phyloP scores from a whole-genome alignment of 805 yeast genomes.

The Saturnispora dispora region DNA sequence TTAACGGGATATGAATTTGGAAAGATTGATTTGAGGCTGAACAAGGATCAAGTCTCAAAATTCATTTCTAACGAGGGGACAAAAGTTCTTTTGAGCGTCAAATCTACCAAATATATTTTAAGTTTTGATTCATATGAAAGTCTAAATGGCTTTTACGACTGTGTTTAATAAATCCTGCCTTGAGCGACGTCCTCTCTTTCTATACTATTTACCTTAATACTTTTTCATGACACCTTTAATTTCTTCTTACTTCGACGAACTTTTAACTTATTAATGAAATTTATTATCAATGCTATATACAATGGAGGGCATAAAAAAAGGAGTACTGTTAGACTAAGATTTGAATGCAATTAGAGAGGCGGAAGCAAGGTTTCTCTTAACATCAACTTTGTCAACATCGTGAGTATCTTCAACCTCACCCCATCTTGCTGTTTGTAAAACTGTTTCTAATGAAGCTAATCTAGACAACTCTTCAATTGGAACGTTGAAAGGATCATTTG shows the following conservation, averaged over 20 bases:
- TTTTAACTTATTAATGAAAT: too few species aligned
- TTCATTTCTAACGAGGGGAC: background rate
- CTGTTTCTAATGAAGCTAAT: slow-evolving; percentile 72
- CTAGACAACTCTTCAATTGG: slow-evolving; percentile 64
- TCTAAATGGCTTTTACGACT: slow-evolving; percentile 3
- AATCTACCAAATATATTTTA: slow-evolving; percentile 6
- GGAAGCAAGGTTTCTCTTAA: slow-evolving; percentile 71
- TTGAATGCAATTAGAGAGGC: slow-evolving; percentile 51
- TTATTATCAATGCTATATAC: background rate
- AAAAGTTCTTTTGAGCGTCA: slow-evolving; percentile 3
- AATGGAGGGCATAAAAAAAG: background rate
- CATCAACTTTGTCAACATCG: slow-evolving; percentile 90
- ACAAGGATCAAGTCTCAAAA: background rate
- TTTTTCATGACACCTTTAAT: background rate
- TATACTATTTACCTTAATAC: background rate
- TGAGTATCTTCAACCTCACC: slow-evolving; percentile 99
- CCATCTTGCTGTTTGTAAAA: slow-evolving; percentile 84
- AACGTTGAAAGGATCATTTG: slow-evolving; percentile 25
- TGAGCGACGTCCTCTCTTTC: background rate
- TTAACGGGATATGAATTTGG: slow-evolving; percentile 15
- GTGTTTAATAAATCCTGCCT: background rate
- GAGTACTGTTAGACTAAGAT: background rate
- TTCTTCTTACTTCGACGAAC: background rate
- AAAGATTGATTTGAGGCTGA: slow-evolving; percentile 6
- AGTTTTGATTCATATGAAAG: slow-evolving; percentile 9